phyloP scores from a whole-genome alignment of 208 protist species.

The Leishmania lainsoni region DNA sequence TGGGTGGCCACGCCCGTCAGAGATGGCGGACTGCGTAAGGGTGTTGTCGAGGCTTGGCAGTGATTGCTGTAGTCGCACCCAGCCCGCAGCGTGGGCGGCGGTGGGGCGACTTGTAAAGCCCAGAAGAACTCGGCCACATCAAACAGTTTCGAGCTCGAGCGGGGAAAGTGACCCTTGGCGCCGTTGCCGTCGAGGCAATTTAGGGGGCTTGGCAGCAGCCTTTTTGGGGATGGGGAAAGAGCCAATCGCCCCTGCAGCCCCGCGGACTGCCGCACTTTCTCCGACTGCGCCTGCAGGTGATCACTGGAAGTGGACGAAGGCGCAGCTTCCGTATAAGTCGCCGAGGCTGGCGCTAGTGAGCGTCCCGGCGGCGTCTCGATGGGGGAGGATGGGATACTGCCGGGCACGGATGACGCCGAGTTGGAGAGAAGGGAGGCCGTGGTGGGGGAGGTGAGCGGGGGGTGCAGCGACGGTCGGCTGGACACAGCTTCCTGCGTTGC shows the following conservation, averaged over 20 bases:
- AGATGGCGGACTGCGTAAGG: not conserved
- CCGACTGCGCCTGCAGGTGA: not conserved
- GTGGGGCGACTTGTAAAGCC: conserved; percentile 36
- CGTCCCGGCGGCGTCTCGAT: not conserved
- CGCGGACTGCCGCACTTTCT: not conserved
- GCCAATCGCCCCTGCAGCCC: not conserved
- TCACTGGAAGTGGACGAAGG: not conserved
- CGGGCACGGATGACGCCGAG: not conserved
- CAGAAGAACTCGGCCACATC: conserved; percentile 40
- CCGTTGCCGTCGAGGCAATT: not conserved
- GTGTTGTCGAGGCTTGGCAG: conserved; percentile 19
- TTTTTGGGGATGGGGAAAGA: not conserved
- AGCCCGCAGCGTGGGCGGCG: conserved; percentile 22
- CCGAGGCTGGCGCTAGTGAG: not conserved
- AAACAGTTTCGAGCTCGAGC: conserved; percentile 7
- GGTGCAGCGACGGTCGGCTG: not conserved
- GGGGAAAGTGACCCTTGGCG: not conserved
- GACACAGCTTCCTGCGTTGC: not conserved
- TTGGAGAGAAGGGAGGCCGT: conserved; percentile 10
- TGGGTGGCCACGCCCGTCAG: not conserved
- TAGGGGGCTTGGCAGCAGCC: not conserved
- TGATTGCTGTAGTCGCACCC: conserved; percentile 8
- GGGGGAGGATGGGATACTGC: not conserved
- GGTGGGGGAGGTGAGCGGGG: conserved; percentile 6
- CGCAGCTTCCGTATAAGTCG: not conserved